Evolutionary conservation across 2,329 filamentous ascomycete species (phyloP).

Genomic region (Epichloe elymi): DNA sequence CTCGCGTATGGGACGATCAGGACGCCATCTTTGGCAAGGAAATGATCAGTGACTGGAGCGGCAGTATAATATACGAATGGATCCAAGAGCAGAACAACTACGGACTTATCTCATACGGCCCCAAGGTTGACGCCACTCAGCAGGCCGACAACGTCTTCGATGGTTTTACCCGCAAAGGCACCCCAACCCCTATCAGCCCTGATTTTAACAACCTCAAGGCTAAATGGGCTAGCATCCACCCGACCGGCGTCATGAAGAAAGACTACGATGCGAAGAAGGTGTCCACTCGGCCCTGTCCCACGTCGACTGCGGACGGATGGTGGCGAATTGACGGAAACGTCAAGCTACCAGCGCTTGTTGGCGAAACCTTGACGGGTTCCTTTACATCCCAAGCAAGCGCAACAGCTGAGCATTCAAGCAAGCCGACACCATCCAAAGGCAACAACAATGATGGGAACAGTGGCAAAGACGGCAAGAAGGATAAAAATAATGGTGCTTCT

Average conservation of each 20-base stretch:
- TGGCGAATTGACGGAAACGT: constrained; percentile 65
- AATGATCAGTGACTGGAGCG: constrained; percentile 61
- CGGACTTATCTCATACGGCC: constrained; percentile 65
- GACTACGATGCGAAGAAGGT: constrained; percentile 50
- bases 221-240: constrained; percentile 61
- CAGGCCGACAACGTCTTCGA: constrained; percentile 44
- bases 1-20: constrained; percentile 58
- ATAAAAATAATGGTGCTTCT: constrained; percentile 8
- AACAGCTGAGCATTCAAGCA: constrained; percentile 6
- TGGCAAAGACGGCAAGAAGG: constrained; percentile 4
- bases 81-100: constrained; percentile 75
- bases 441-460: neutral
- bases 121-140: constrained; percentile 35
- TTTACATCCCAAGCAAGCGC: constrained; percentile 9
- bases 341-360: constrained; percentile 58
- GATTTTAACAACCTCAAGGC: constrained; percentile 68
- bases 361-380: constrained; percentile 31
- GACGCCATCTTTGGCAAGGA: constrained; percentile 59
- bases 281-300: constrained; percentile 56
- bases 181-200: constrained; percentile 56
- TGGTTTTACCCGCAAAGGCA: constrained; percentile 58
- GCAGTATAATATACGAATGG: constrained; percentile 82
- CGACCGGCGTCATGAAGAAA: constrained; percentile 52
- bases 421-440: neutral
- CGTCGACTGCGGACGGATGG: constrained; percentile 58